Conservation (phyloP, 2,329 filamentous ascomycete genomes). For the Chrysosporium keratinophilum region DNA sequence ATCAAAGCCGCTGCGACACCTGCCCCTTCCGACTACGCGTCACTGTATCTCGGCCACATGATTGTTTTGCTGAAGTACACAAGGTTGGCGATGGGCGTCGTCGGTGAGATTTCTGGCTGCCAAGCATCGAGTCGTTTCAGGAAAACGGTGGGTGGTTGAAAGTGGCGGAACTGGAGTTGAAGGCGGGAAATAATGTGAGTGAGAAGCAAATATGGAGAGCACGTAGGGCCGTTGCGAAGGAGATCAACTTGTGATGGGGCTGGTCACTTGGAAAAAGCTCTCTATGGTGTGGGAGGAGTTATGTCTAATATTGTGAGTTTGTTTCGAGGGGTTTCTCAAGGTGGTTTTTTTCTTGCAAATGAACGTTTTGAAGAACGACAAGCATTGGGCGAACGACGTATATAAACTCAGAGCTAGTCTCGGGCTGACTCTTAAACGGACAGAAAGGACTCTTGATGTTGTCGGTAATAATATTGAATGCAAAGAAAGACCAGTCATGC, state of each 20-base stretch:
- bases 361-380: too few species aligned
- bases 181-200: constrained; percentile 7
- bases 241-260: not conserved
- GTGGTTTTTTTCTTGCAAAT: too few species aligned
- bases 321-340: too few species aligned
- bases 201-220: constrained; percentile 11
- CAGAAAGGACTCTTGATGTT: too few species aligned
- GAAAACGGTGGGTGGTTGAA: constrained; percentile 1
- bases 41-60: constrained; percentile 8
- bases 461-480: too few species aligned
- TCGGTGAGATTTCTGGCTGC: constrained; percentile 9
- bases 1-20: constrained; percentile 3
- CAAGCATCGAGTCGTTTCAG: constrained; percentile 5
- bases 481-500: too few species aligned
- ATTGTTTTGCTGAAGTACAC: constrained; percentile 8
- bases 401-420: too few species aligned
- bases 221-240: constrained; percentile 5
- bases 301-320: too few species aligned
- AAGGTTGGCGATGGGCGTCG: constrained; percentile 9
- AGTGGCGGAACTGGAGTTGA: constrained; percentile 5
- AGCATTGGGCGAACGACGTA: too few species aligned
- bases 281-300: too few species aligned
- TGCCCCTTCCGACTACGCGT: constrained; percentile 8
- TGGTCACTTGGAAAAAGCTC: not conserved
- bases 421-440: too few species aligned